Evolutionary conservation across 2,329 filamentous ascomycete species (phyloP).

Genomic region (Alternaria brassicae): DNA sequence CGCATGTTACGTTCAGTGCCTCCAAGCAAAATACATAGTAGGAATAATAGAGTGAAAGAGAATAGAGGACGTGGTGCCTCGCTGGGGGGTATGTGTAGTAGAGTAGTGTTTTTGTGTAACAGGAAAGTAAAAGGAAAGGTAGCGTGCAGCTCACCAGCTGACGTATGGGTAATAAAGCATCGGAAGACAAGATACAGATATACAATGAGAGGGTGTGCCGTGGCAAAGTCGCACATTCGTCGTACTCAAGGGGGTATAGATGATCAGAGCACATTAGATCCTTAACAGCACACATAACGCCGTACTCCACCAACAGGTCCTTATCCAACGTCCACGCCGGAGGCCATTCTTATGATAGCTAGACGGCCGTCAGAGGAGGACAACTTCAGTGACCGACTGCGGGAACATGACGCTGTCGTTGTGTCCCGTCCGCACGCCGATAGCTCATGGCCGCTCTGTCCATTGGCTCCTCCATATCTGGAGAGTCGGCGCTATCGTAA

Average conservation of each 20-base stretch:
- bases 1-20: neutral
- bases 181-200: neutral
- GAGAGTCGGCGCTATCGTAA: slow-evolving; percentile 45
- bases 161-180: slow-evolving; percentile 3
- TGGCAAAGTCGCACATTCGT: slow-evolving; percentile 20
- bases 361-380: slow-evolving; percentile 16
- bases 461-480: slow-evolving; percentile 52
- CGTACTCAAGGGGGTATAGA: slow-evolving; percentile 27
- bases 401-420: slow-evolving; percentile 48
- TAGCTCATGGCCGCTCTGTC: slow-evolving; percentile 54
- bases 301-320: slow-evolving; percentile 20
- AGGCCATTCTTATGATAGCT: slow-evolving; percentile 1
- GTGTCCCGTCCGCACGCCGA: slow-evolving; percentile 56
- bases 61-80: neutral
- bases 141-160: slow-evolving; percentile 5
- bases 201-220: slow-evolving; percentile 1
- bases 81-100: slow-evolving; percentile 4
- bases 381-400: slow-evolving; percentile 37
- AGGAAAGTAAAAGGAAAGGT: slow-evolving; percentile 1
- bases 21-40: neutral
- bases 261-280: slow-evolving; percentile 24
- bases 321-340: neutral
- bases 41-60: neutral
- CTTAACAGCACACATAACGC: slow-evolving; percentile 21
- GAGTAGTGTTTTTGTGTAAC: slow-evolving; percentile 2